Percentiles rank a stretch among this genome's conserved stretches.
Conservation (phyloP, 2,329 filamentous ascomycete genomes). For the Fusarium tuaranense region DNA sequence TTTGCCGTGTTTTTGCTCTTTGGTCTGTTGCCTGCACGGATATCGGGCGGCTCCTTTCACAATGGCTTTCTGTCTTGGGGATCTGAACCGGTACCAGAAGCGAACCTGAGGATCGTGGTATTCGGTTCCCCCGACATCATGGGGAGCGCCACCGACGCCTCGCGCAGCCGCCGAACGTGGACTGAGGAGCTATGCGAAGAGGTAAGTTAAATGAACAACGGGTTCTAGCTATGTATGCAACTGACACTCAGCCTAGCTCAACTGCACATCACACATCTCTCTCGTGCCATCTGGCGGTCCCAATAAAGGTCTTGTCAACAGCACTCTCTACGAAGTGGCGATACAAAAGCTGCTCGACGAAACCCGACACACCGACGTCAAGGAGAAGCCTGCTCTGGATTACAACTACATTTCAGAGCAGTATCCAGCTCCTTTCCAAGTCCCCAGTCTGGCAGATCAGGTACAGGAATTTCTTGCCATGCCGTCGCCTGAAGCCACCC, state of each 20-base stretch:
- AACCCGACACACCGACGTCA: constrained; percentile 47
- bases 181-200: constrained; percentile 62
- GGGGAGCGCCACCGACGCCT: constrained; percentile 51
- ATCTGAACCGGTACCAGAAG: constrained; percentile 41
- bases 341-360: constrained; percentile 52
- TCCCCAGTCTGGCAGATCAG: constrained; percentile 59
- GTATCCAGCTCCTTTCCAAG: constrained; percentile 55
- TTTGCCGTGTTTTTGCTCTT: constrained; percentile 46
- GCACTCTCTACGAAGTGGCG: constrained; percentile 60
- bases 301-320: constrained; percentile 66
- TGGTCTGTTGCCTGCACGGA: constrained; percentile 35
- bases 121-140: constrained; percentile 63
- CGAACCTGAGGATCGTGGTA: constrained; percentile 60
- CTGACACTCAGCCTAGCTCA: constrained; percentile 51
- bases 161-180: constrained; percentile 53
- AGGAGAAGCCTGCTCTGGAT: constrained; percentile 53
- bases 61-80: constrained; percentile 39
- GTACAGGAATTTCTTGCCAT: constrained; percentile 59
- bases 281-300: constrained; percentile 58
- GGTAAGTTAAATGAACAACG: constrained; percentile 45
- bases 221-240: not conserved
- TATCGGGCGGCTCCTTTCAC: constrained; percentile 42
- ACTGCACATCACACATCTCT: constrained; percentile 59
- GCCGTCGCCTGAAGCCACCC: constrained; percentile 46
- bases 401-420: constrained; percentile 57